These are phyloP conservation scores for Mycena crocata DNA, from an alignment of 768 basidiomycete species.

Conservation along the genomic window DNA sequence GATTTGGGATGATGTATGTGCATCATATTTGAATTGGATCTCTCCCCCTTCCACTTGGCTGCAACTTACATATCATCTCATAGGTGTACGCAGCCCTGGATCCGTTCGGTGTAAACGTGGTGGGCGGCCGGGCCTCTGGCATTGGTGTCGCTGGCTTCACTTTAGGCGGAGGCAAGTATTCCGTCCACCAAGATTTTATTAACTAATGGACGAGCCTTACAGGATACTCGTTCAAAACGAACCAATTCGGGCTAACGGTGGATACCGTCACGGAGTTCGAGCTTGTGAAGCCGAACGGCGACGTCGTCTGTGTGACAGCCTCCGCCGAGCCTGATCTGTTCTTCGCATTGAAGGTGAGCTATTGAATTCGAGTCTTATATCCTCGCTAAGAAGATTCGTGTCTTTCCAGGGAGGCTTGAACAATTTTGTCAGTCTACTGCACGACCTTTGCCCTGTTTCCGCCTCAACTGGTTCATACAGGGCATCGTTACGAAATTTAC, in stretches of 20 bases:
- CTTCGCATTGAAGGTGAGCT: conserved; percentile 52
- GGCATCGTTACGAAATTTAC: conserved; percentile 73
- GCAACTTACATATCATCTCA: too few species aligned
- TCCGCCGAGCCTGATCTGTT: conserved; percentile 52
- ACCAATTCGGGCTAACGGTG: conserved; percentile 68
- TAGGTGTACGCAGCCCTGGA: conserved; percentile 61
- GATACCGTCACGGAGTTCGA: conserved; percentile 69
- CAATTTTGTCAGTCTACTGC: conserved; percentile 56
- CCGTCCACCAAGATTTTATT: neutral
- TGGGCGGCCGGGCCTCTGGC: conserved; percentile 69
- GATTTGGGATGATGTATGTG: conserved; percentile 71
- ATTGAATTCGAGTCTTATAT: neutral
- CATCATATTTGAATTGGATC: too few species aligned
- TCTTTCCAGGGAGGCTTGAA: conserved; percentile 71
- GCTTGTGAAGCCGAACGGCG: conserved; percentile 67
- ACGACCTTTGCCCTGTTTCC: neutral
- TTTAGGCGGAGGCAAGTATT: conserved; percentile 63
- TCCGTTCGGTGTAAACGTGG: conserved; percentile 62
- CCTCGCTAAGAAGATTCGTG: neutral
- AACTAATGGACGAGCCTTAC: neutral
- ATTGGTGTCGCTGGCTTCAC: conserved; percentile 71
- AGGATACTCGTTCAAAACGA: conserved; percentile 72
- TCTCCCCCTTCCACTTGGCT: too few species aligned
- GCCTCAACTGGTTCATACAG: conserved; percentile 36
- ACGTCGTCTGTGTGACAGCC: conserved; percentile 49